Evolutionary conservation across 108 stramenopile genomes (phyloP), one percentile per base, ranked within the genome.

Genomic region (Skeletonema potamos): DNA sequence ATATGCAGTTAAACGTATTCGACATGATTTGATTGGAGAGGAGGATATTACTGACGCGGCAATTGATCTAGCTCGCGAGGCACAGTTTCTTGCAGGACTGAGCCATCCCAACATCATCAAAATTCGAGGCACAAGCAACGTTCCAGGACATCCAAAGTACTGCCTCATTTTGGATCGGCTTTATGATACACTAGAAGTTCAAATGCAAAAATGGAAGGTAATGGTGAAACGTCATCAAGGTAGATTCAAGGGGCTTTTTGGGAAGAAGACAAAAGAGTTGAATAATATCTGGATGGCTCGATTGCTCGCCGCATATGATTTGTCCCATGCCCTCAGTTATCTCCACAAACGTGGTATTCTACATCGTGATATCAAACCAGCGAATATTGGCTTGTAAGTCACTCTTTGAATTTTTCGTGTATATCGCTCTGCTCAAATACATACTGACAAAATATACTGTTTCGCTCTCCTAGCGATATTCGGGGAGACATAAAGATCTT

Each of bases 51-150:
- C 82, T 6, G 66, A 86, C 33, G 87, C 86, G 8, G 79, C 82
- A 27, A 73, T 90, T 18, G 92, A 93, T 73, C 60, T 93, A 64
- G 89, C 89, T 11, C 78, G 89, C 15, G 92, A 93, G 73, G 87
- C 86, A 51, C 82, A 82, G 62, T 87, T 81, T 69, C 30, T 93
- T 55, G 75, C 68, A 11, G 68, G 60, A 10, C 33, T 93, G 28
- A 82, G 73, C 22, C 70, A 72, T 29, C 70, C 75, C 17, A 76
- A 74, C 20, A 66, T 81, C 28, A 76, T 70, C 41, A 63, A 78
- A 73, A 82, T 73, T 24, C 46, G 87, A 56, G 87, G 83, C 2
- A 70, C 84, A 8, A 57, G 44, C 64, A 46, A 69, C 60, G 18
- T 57, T 20, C 72, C 72, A 1, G 73, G 68, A 6, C 70, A 83